phyloP scores from a whole-genome alignment of 176 grass and related monocot species.

The Zea mays region DNA sequence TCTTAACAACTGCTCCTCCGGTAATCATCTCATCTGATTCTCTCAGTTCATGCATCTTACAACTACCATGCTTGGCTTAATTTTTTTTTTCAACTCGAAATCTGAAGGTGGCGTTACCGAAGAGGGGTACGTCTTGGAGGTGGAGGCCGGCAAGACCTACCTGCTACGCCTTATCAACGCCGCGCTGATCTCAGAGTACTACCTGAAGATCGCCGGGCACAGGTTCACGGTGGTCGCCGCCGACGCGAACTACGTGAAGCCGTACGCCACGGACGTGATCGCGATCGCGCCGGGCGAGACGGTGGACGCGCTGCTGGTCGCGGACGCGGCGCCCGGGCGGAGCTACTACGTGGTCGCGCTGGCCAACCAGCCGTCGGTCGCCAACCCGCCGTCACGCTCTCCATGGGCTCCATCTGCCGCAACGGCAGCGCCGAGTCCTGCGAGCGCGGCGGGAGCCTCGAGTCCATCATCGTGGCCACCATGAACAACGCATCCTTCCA shows the following conservation, averaged over 20 bases:
- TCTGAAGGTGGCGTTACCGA: background rate
- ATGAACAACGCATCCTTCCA: conserved; percentile 37
- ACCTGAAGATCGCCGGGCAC: conserved; percentile 19
- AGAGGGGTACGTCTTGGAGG: background rate
- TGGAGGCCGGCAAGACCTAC: conserved; percentile 16
- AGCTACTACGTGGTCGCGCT: conserved; percentile 31
- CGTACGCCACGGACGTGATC: conserved; percentile 23
- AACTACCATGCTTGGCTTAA: too few species aligned
- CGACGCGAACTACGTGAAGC: conserved; percentile 24
- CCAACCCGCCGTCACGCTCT: background rate
- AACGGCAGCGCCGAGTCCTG: background rate
- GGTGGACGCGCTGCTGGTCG: conserved; percentile 27
- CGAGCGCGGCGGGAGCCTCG: background rate
- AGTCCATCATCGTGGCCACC: background rate
- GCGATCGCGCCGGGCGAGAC: conserved; percentile 16
- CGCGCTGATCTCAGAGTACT: conserved; percentile 21
- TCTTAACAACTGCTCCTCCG: conserved; percentile 27
- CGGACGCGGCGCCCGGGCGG: conserved; percentile 1
- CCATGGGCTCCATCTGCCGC: background rate
- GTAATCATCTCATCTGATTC: too few species aligned
- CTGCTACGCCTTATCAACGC: conserved; percentile 13
- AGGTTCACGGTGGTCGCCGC: conserved; percentile 25
- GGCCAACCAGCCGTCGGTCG: background rate
- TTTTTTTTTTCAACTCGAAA: too few species aligned
- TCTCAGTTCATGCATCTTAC: too few species aligned